Evolutionary conservation across 805 yeast species (phyloP), one percentile per base, ranked within the genome.

Genomic region (Debaryomyces maramus): DNA sequence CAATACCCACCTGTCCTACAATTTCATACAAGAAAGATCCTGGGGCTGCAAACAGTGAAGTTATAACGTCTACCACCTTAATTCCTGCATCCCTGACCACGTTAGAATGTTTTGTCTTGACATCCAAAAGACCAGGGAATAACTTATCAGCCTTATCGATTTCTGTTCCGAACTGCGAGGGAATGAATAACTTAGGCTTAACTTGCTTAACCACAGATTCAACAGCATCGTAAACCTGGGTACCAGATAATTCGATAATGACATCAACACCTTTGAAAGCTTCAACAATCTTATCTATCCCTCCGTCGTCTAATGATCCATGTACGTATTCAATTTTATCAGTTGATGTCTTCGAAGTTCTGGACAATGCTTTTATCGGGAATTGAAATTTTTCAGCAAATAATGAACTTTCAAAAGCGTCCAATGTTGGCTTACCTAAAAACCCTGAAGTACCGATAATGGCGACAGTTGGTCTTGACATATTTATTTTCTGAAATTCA

Each of bases 141-240:
- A 38, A 28, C 15, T 47, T 42, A 3, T 49, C 49, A 15, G 55
- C 55, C 6, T 52, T 60, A 2, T 46, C 53, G 13, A 70, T 36
- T 39, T 78, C 79, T 16, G 65, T 50, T 29, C 87, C 88, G 49
- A 75, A 81, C 50, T 80, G 85, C 2, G 83, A 73, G 22, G 85
- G 83, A 46, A 80, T 72, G 60, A 69, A 80, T 23, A 78, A 52
- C 52, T 73, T 72, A 36, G 79, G 77, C 46, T 73, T 71, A 36
- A 64, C 67, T 21, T 52, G 58, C 7, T 55, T 53, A 3, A 72
- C 71, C 6, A 73, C 37, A 17, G 50, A 69, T 34, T 73, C 76
- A 23, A 72, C 42, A n/a, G 61, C 45, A 1, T 48, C 60, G 22
- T 60, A 69, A 14, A 52, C 35, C 13, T 50, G 52, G 6, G 73